Evolutionary conservation across 495 filamentous ascomycete species (phyloP).

Genomic region (Penicillium canariense): DNA sequence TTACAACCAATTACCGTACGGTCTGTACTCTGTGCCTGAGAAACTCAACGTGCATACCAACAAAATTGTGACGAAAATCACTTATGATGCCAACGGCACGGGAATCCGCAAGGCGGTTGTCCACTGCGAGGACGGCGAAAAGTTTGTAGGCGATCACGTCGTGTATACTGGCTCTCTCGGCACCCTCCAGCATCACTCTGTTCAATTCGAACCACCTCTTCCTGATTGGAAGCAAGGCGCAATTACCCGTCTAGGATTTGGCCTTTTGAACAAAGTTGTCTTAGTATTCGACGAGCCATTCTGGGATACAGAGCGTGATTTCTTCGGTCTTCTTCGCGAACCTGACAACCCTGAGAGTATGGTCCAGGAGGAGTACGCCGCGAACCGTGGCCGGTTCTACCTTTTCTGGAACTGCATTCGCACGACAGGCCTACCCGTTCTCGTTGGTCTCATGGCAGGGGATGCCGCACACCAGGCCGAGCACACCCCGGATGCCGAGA

Average conservation of each 20-base stretch:
- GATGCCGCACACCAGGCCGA: constrained; percentile 91
- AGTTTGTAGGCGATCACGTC: constrained; percentile 77
- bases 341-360: constrained; percentile 54
- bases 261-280: constrained; percentile 91
- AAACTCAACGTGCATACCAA: constrained; percentile 77
- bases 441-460: constrained; percentile 94
- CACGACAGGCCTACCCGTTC: constrained; percentile 79
- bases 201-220: constrained; percentile 79
- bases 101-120: constrained; percentile 53
- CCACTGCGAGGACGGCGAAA: constrained; percentile 75
- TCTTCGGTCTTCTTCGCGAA: constrained; percentile 87
- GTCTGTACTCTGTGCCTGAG: constrained; percentile 70
- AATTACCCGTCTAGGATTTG: constrained; percentile 88
- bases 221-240: constrained; percentile 81
- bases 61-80: constrained; percentile 65
- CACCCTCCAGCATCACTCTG: constrained; percentile 72
- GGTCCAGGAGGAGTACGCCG: constrained; percentile 59
- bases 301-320: constrained; percentile 89
- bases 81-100: constrained; percentile 52
- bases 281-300: constrained; percentile 87
- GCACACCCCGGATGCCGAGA: constrained; percentile 62
- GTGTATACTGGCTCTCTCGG: constrained; percentile 88
- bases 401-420: constrained; percentile 95
- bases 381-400: constrained; percentile 80
- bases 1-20: constrained; percentile 85